Conservation (phyloP, 306 rosid species). For the Prunus campanulata region DNA sequence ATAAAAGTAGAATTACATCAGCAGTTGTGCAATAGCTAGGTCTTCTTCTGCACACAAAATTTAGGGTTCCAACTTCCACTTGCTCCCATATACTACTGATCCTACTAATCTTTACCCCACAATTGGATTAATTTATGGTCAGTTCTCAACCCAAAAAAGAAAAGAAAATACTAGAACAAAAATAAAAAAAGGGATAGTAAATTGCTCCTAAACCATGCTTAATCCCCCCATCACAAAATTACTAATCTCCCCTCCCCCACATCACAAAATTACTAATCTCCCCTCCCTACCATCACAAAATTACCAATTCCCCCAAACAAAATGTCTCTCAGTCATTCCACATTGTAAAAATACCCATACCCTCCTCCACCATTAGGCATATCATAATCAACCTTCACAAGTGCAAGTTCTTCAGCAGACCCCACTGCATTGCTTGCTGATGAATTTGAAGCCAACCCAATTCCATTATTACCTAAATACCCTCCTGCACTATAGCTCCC, state of each 20-base stretch:
- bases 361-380: slow-evolving; percentile 46
- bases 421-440: slow-evolving; percentile 29
- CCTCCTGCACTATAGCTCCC: slow-evolving; percentile 32
- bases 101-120: slow-evolving; percentile 12
- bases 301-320: neutral
- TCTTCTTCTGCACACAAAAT: slow-evolving; percentile 34
- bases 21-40: slow-evolving; percentile 4
- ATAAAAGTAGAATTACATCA: slow-evolving; percentile 5
- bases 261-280: neutral
- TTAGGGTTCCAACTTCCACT: slow-evolving; percentile 24
- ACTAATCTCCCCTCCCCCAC: neutral
- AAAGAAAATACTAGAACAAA: neutral
- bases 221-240: slow-evolving; percentile 1
- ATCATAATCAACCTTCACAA: slow-evolving; percentile 84
- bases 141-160: neutral
- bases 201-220: slow-evolving; percentile 14
- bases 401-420: slow-evolving; percentile 48
- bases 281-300: neutral
- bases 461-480: slow-evolving; percentile 37
- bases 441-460: slow-evolving; percentile 43
- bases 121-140: slow-evolving; percentile 5
- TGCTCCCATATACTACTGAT: slow-evolving; percentile 20
- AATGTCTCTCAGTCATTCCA: slow-evolving; percentile 59
- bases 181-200: slow-evolving; percentile 23
- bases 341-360: slow-evolving; percentile 64